Percentiles rank a stretch among this genome's conserved stretches.
Evolutionary conservation across 2,329 filamentous ascomycete genomes (phyloP).

Genomic region (Aspergillus sp.): DNA sequence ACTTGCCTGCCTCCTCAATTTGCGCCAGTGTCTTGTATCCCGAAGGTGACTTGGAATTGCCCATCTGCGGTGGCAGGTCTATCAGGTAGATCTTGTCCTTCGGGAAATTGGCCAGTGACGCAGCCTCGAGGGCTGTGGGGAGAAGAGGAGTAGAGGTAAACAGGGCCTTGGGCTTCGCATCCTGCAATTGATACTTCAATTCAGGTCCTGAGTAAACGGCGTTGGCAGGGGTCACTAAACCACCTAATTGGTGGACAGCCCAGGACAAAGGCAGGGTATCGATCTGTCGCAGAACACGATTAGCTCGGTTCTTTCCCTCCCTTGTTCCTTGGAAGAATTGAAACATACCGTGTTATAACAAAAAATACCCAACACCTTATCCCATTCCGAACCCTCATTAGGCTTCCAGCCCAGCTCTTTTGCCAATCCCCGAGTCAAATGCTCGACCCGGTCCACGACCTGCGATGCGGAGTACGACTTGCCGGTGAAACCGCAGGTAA

Average conservation of each 20-base stretch:
- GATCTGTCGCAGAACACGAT: constrained; percentile 44
- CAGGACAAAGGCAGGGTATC: constrained; percentile 68
- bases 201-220: constrained; percentile 65
- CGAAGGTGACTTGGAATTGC: constrained; percentile 36
- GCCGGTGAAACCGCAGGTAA: constrained; percentile 69
- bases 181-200: constrained; percentile 63
- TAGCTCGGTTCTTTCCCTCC: background rate
- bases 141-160: constrained; percentile 67
- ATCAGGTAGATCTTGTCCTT: constrained; percentile 61
- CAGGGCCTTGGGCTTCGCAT: constrained; percentile 61
- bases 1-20: constrained; percentile 55
- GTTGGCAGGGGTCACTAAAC: constrained; percentile 67
- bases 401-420: constrained; percentile 66
- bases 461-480: constrained; percentile 58
- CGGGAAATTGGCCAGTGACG: constrained; percentile 57
- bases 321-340: too few species aligned
- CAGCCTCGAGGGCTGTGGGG: constrained; percentile 57
- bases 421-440: constrained; percentile 60
- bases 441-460: constrained; percentile 59
- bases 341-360: constrained; percentile 66
- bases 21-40: constrained; percentile 60
- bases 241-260: constrained; percentile 68
- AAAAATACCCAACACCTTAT: constrained; percentile 71
- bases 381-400: constrained; percentile 68
- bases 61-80: constrained; percentile 54